Conservation (phyloP, 768 basidiomycete genomes). For the Harrya chromipes region DNA sequence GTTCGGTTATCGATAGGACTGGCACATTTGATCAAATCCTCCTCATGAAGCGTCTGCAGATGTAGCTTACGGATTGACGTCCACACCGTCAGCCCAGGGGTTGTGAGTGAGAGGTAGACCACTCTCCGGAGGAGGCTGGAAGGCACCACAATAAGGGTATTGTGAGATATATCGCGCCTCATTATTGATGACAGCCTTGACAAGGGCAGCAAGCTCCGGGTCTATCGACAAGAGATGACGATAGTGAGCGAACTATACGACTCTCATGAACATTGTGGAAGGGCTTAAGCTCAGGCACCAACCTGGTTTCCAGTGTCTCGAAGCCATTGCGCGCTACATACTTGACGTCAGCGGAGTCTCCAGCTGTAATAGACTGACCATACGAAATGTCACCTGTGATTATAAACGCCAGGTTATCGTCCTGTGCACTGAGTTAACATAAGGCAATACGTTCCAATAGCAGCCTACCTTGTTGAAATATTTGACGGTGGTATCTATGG, state of each 20-base stretch:
- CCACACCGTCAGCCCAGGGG: slow-evolving; percentile 65
- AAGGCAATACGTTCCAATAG: background rate
- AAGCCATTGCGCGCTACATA: slow-evolving; percentile 72
- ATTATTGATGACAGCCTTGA: slow-evolving; percentile 81
- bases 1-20: slow-evolving; percentile 67
- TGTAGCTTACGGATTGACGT: slow-evolving; percentile 64
- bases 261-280: background rate
- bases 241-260: slow-evolving; percentile 65
- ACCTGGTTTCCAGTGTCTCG: slow-evolving; percentile 81
- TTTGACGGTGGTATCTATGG: slow-evolving; percentile 71
- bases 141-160: slow-evolving; percentile 78
- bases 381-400: slow-evolving; percentile 83
- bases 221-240: slow-evolving; percentile 56
- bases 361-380: slow-evolving; percentile 23
- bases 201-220: slow-evolving; percentile 54
- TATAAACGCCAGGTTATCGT: slow-evolving; percentile 72
- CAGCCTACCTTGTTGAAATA: slow-evolving; percentile 60
- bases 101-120: slow-evolving; percentile 62
- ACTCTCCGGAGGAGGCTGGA: slow-evolving; percentile 78
- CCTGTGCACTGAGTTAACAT: slow-evolving; percentile 33
- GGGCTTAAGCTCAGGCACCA: slow-evolving; percentile 4
- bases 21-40: background rate
- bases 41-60: background rate
- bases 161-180: slow-evolving; percentile 70
- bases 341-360: slow-evolving; percentile 5